Evolutionary conservation across 169 alveolate genomes (phyloP).

Genomic region (Besnoitia besnoiti): DNA sequence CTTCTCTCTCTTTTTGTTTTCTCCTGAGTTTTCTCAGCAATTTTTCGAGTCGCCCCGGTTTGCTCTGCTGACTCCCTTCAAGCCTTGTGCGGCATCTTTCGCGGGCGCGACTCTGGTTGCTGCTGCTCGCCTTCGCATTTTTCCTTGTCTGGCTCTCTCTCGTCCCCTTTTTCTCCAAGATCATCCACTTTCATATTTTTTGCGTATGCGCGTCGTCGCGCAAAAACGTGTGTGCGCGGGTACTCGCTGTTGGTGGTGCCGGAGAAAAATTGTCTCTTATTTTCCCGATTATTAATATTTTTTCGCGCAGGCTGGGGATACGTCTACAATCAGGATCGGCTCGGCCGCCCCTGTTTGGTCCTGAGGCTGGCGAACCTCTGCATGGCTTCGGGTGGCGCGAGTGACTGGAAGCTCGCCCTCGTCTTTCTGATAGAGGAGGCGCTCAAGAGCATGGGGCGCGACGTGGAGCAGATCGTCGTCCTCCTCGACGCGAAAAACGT

Average conservation of each 20-base stretch:
- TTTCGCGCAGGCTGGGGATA: background rate
- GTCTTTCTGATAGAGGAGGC: background rate
- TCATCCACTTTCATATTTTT: no score
- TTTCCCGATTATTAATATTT: background rate
- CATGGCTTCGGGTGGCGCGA: background rate
- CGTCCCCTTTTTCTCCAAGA: no score
- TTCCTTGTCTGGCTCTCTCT: no score
- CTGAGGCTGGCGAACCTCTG: background rate
- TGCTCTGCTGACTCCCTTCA: no score
- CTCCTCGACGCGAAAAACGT: background rate
- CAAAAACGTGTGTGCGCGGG: background rate
- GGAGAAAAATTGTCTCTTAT: background rate
- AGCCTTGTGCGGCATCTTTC: no score
- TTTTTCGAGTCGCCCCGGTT: no score
- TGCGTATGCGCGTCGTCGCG: background rate
- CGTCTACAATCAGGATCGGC: background rate
- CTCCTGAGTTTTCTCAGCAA: no score
- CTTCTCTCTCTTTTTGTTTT: no score
- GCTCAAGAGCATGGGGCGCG: conserved; percentile 8
- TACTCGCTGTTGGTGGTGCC: background rate
- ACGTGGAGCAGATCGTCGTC: conserved; percentile 21
- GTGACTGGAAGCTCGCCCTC: conserved; percentile 16
- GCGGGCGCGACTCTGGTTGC: no score
- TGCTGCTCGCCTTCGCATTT: no score
- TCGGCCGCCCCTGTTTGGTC: conserved; percentile 7